Conservation (phyloP, 768 basidiomycete species). For the Rhodosporidiobolus sp. region DNA sequence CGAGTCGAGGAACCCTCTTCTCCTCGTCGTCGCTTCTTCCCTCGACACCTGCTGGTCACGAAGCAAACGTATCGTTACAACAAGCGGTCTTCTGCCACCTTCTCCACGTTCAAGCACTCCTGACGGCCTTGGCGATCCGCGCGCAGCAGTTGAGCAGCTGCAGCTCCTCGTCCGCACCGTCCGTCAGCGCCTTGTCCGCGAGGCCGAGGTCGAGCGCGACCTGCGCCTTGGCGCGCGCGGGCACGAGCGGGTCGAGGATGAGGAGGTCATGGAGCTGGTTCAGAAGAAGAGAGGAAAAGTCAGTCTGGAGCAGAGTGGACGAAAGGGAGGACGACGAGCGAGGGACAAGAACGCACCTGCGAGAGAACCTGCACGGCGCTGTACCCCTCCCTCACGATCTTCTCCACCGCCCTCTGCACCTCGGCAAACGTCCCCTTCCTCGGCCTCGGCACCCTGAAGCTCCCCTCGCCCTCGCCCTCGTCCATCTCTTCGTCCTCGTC, state of each 20-base stretch:
- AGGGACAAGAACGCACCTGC: conserved; percentile 61
- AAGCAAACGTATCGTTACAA: neutral
- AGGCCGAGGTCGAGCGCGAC: conserved; percentile 85
- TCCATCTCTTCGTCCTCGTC: conserved; percentile 43
- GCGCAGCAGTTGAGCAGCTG: conserved; percentile 89
- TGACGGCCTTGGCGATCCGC: conserved; percentile 51
- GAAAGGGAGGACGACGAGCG: neutral
- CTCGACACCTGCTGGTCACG: neutral
- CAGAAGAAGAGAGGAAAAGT: neutral
- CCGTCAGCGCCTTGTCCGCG: conserved; percentile 91
- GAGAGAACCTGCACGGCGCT: conserved; percentile 82
- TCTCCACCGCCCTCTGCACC: conserved; percentile 61
- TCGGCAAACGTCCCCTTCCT: conserved; percentile 63
- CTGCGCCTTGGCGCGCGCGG: conserved; percentile 71
- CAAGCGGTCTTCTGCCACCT: neutral
- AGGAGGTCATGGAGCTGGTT: conserved; percentile 83
- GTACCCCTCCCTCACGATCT: conserved; percentile 80
- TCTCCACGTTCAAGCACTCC: conserved; percentile 4
- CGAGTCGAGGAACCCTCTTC: neutral
- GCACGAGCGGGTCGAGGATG: conserved; percentile 74
- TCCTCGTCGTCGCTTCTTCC: neutral
- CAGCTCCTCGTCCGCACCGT: conserved; percentile 95
- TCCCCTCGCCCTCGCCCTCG: conserved; percentile 57
- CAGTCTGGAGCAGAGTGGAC: too few species aligned
- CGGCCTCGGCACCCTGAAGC: conserved; percentile 44